Percentiles rank a stretch among this genome's conserved stretches.
Evolutionary conservation across 176 grass and related monocot genomes (phyloP).

Genomic region (Eremochloa ophiuroides): DNA sequence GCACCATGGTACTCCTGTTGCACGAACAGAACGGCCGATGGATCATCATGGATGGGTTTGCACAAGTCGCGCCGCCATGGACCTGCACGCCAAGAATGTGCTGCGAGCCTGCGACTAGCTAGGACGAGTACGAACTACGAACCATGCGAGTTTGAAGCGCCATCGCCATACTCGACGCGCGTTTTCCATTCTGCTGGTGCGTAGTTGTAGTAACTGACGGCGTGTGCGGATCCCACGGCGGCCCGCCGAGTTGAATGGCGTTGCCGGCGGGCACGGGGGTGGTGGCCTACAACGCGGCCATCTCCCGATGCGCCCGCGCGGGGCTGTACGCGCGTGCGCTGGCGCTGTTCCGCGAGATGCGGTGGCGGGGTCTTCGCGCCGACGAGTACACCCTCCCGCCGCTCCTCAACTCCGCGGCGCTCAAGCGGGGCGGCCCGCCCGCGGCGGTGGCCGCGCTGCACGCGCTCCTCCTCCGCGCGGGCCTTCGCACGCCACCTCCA

Average conservation of each 20-base stretch:
- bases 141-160: background rate
- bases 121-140: background rate
- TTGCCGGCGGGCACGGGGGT: slow-evolving; percentile 15
- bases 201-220: background rate
- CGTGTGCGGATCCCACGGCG: background rate
- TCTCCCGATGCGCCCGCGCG: slow-evolving; percentile 40
- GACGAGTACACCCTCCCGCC: slow-evolving; percentile 69
- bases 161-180: background rate
- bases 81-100: background rate
- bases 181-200: background rate
- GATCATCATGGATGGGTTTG: background rate
- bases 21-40: background rate
- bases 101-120: background rate
- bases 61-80: background rate
- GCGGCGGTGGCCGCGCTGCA: slow-evolving; percentile 28
- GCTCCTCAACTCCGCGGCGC: slow-evolving; percentile 51
- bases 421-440: background rate
- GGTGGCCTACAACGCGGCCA: slow-evolving; percentile 52
- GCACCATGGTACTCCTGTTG: background rate
- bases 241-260: slow-evolving; percentile 26
- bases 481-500: slow-evolving; percentile 53
- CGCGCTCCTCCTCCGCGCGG: slow-evolving; percentile 27
- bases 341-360: slow-evolving; percentile 55
- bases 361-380: slow-evolving; percentile 26
- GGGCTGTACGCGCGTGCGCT: slow-evolving; percentile 31